These are phyloP conservation scores for Tricladium varicosporioides DNA, from an alignment of 2,329 filamentous ascomycete species.

Conservation along the genomic window DNA sequence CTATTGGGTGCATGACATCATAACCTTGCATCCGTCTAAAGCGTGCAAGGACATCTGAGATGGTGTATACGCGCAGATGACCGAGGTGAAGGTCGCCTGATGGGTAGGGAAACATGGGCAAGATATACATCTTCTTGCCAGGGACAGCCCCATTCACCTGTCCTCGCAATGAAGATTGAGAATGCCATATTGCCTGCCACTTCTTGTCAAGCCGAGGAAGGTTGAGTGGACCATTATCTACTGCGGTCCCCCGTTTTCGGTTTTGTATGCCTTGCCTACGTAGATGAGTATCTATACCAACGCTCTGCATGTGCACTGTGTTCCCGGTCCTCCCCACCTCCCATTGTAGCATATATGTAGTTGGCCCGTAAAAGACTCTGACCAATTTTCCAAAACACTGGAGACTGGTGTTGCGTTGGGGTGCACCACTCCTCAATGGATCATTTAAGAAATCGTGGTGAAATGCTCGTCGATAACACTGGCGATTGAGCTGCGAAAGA, in stretches of 20 bases:
- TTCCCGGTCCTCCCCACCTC: too few relatives aligned
- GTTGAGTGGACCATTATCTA: slow-evolving; percentile 12
- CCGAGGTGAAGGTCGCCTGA: slow-evolving; percentile 85
- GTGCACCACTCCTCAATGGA: too few relatives aligned
- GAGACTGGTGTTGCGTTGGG: too few relatives aligned
- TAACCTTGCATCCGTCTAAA: slow-evolving; percentile 73
- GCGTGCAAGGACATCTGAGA: slow-evolving; percentile 80
- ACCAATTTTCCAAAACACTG: too few relatives aligned
- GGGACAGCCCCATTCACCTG: neutral
- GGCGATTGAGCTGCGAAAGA: neutral
- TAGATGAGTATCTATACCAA: too few relatives aligned
- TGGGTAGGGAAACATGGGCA: slow-evolving; percentile 93
- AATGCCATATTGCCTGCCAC: too few relatives aligned
- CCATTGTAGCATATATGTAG: too few relatives aligned
- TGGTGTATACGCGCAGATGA: slow-evolving; percentile 85
- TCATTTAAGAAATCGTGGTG: too few relatives aligned
- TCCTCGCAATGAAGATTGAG: neutral
- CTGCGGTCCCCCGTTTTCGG: too few relatives aligned
- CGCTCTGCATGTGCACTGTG: too few relatives aligned
- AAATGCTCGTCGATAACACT: neutral
- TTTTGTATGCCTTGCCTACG: too few relatives aligned
- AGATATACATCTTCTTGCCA: slow-evolving; percentile 58
- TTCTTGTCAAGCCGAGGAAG: slow-evolving; percentile 22
- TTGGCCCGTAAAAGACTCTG: too few relatives aligned
- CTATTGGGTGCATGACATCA: slow-evolving; percentile 82